These are phyloP conservation scores for Pestalotiopsis sp. DNA, from an alignment of 2,329 filamentous ascomycete genomes.

Conservation along the genomic window DNA sequence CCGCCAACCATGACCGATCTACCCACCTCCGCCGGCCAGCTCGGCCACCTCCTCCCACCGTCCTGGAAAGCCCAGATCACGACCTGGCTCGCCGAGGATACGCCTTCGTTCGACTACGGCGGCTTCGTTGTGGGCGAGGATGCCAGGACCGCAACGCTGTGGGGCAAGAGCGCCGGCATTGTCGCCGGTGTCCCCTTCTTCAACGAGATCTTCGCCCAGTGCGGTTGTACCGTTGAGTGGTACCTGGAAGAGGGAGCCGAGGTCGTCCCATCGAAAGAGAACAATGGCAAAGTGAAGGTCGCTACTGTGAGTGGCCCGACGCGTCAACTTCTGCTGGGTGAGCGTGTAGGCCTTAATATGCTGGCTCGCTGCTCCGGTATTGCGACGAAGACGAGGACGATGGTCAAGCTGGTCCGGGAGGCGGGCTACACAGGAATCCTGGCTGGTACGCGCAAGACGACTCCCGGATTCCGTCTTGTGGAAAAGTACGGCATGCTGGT, in stretches of 20 bases:
- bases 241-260: slow-evolving; percentile 74
- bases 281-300: slow-evolving; percentile 57
- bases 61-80: slow-evolving; percentile 82
- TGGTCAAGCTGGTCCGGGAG: slow-evolving; percentile 58
- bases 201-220: slow-evolving; percentile 87
- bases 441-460: slow-evolving; percentile 97
- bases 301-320: slow-evolving; percentile 87
- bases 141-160: slow-evolving; percentile 65
- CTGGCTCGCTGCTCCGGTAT: slow-evolving; percentile 90
- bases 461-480: slow-evolving; percentile 90
- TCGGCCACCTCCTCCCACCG: slow-evolving; percentile 73
- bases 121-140: slow-evolving; percentile 90
- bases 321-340: slow-evolving; percentile 80
- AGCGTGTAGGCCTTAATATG: slow-evolving; percentile 89
- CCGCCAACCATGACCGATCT: slow-evolving; percentile 8
- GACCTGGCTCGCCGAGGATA: slow-evolving; percentile 93
- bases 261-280: slow-evolving; percentile 64
- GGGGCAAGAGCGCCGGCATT: slow-evolving; percentile 74
- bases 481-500: slow-evolving; percentile 99
- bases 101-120: slow-evolving; percentile 94
- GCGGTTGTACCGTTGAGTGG: slow-evolving; percentile 93
- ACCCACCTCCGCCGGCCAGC: slow-evolving; percentile 5
- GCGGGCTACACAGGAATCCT: slow-evolving; percentile 81
- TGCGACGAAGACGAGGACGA: slow-evolving; percentile 67
- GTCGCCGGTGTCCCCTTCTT: slow-evolving; percentile 94